Base-by-base conservation (phyloP, 306 rosid genomes). In the Arachis hypogaea region DNA sequence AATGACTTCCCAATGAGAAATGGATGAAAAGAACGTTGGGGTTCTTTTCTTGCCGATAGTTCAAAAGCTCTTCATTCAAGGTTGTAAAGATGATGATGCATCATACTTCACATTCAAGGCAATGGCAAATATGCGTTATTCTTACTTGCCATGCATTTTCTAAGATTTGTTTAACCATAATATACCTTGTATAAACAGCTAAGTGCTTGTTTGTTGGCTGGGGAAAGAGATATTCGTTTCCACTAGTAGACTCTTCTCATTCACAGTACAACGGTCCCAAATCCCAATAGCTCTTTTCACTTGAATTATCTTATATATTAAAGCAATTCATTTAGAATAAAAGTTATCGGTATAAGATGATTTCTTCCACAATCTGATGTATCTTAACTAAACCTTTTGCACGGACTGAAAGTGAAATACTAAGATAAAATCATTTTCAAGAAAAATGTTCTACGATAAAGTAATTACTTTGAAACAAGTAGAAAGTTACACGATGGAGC, bases 21-120 rank as follows among this genome's bases (percentile, higher is more conserved):
- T 47, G 57, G 70, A 75, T 51, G 49, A 69, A 33, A 33, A 58
- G 33, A 42, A 47, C 33, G 12, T 54, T 63, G 49, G 54, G 83
- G 88, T 91, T 85, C 94, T 85, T 93, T 88, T 63, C 96, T 89
- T 93, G 92, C 85, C 44, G 71, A 14, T 68, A 73, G 71, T 7
- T 58, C 40, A 36, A 65, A 67, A 78, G 38, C 38, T 71, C 64
- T 56, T 2, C 63, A 36, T 77, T 57, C 62, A 78, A 78, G 81
- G 90, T 49, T 87, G 95, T 88, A 87, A 93, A 88, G 88, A 77
- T 56, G 81, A 81, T 78, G 88, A 83, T 83, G 86, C 75, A 73
- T 82, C 75, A 73, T 82, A 87, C 97, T 87, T 86, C 74, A 77
- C 51, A 30, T 12, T 76, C 88, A 91, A 85, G 89, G 90, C 85